Conservation (phyloP, 371 early-diverging fungal species). For the Globomyces sp. region DNA sequence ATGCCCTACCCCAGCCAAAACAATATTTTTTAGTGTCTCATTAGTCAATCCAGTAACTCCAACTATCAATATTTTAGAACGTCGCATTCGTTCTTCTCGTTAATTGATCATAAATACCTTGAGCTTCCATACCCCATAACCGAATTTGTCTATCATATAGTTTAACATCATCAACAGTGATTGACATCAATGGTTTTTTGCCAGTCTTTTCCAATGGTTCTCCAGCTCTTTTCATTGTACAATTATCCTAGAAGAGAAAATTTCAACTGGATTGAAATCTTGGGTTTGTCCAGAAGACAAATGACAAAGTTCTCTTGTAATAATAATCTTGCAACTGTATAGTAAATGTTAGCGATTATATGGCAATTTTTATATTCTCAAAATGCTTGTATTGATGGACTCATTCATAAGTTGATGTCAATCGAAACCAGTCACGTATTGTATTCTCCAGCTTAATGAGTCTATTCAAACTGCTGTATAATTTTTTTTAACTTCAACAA, state of each 20-base stretch:
- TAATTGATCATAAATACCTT: constrained; percentile 61
- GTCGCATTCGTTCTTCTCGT: constrained; percentile 61
- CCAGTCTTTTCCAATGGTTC: background rate
- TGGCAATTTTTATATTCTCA: too few relatives aligned
- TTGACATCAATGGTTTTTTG: constrained; percentile 2
- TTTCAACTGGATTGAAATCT: background rate
- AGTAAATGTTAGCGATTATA: too few relatives aligned
- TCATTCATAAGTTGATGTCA: too few relatives aligned
- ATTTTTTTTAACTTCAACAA: background rate
- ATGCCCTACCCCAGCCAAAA: constrained; percentile 81
- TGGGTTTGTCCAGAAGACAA: background rate
- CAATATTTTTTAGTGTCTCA: constrained; percentile 88
- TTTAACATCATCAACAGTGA: constrained; percentile 72
- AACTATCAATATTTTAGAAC: constrained; percentile 66
- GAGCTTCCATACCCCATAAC: constrained; percentile 93
- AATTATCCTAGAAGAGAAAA: background rate
- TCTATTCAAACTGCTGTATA: too few relatives aligned
- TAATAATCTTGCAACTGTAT: too few relatives aligned
- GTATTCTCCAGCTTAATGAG: too few relatives aligned
- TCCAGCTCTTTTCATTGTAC: background rate
- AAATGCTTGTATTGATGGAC: too few relatives aligned
- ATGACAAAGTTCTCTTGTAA: too few relatives aligned
- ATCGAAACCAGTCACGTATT: too few relatives aligned
- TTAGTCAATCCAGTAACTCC: constrained; percentile 66
- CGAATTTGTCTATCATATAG: constrained; percentile 95